Base-by-base conservation (phyloP, 306 rosid genomes). In the Amphicarpaea edgeworthii region DNA sequence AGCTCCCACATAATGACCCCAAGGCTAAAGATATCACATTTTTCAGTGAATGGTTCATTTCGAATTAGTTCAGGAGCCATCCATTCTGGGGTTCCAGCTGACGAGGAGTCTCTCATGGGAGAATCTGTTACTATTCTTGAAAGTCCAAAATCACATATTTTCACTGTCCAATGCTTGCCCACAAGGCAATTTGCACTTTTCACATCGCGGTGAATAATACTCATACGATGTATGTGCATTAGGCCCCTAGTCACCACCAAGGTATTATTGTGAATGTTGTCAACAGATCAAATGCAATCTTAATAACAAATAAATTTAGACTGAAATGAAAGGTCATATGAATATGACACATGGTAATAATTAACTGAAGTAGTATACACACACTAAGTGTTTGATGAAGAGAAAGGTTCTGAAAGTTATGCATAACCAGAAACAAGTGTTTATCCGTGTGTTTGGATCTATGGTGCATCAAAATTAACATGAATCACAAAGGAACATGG, bases 71-170 rank as follows among this genome's bases (percentile, higher is more conserved):
- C 97, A 47, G 99, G 99, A 51, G 99, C 99, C 99, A 95, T 95
- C 99, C 99, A 95, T 81, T 95, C 99, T 3, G 99, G 99, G 46
- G 99, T 95, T 87, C 99, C 99, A 1, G 97, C 97, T 65, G 97
- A 90, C 15, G 97, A 84, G 21, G 93, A 77, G 76, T 87, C 97
- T 68, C 70, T 87, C 79, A 86, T 85, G 65, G 93, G 86, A 47
- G 88, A 60, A 42, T 89, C 92, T 0, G 73, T 85, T 81, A 92
- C 60, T 71, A 90, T 83, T 85, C 96, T 90, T 3, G 99, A 95
- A 58, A 95, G 97, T 77, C 99, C 99, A 73, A 95, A 95, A 86
- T 95, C 99, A 80, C 99, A 95, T 67, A 95, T 84, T 87, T 95
- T 95, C 78, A 92, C 97, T 0, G 92, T 82, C 96, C 88, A 95